Evolutionary conservation across 306 rosid species (phyloP).

Genomic region (Trifolium repens): DNA sequence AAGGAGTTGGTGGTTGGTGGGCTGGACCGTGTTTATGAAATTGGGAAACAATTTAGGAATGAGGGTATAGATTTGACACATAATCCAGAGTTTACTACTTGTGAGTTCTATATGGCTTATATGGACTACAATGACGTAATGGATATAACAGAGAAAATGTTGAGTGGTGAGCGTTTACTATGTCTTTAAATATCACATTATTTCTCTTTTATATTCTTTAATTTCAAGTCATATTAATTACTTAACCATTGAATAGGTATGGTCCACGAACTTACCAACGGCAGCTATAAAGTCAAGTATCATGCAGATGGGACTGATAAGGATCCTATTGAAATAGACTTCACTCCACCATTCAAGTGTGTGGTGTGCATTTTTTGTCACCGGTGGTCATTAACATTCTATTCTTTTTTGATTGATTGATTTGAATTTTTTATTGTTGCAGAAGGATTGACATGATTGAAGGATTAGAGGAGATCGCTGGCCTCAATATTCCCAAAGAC

Average conservation of each 20-base stretch:
- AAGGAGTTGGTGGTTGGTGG: slow-evolving; percentile 96
- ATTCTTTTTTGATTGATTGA: slow-evolving; percentile 19
- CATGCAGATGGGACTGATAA: slow-evolving; percentile 79
- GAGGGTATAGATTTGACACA: slow-evolving; percentile 97
- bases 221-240: slow-evolving; percentile 23
- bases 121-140: slow-evolving; percentile 85
- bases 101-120: slow-evolving; percentile 95
- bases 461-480: slow-evolving; percentile 77
- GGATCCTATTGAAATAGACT: slow-evolving; percentile 76
- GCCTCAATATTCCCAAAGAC: slow-evolving; percentile 81
- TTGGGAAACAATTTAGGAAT: slow-evolving; percentile 94
- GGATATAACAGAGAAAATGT: slow-evolving; percentile 82
- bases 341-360: slow-evolving; percentile 85
- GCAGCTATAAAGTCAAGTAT: slow-evolving; percentile 78
- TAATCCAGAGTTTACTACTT: slow-evolving; percentile 94
- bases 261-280: slow-evolving; percentile 84
- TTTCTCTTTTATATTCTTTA: slow-evolving; percentile 2
- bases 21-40: slow-evolving; percentile 97
- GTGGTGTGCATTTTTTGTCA: slow-evolving; percentile 18
- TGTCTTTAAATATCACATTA: slow-evolving; percentile 5
- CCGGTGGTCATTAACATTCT: slow-evolving; percentile 4
- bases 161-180: slow-evolving; percentile 69
- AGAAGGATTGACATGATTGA: slow-evolving; percentile 95
- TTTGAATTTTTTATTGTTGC: slow-evolving; percentile 44
- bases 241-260: slow-evolving; percentile 59